These are phyloP conservation scores for Apophysomyces variabilis DNA, from an alignment of 371 early-diverging fungal genomes.

Conservation along the genomic window DNA sequence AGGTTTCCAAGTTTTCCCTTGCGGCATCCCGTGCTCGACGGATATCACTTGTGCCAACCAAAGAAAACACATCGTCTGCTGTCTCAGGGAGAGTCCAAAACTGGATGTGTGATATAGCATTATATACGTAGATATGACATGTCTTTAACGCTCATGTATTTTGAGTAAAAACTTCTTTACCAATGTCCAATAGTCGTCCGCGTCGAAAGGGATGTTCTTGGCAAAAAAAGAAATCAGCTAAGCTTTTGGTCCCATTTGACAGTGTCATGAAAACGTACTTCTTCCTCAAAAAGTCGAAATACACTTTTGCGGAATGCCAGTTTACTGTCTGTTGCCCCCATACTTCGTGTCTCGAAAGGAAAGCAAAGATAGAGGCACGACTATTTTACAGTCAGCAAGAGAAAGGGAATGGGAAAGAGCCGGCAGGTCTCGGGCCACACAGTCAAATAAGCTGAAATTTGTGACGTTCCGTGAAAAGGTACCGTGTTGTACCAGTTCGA, in stretches of 20 bases:
- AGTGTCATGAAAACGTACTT: conserved; percentile 49
- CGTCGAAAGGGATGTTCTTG: conserved; percentile 67
- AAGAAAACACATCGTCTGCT: conserved; percentile 85
- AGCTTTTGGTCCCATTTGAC: neutral
- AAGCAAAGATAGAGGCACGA: conserved; percentile 8
- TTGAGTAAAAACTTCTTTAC: conserved; percentile 19
- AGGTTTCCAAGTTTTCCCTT: conserved; percentile 73
- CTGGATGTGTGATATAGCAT: conserved; percentile 29
- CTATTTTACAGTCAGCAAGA: neutral
- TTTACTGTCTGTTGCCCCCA: conserved; percentile 91
- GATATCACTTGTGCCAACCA: conserved; percentile 84
- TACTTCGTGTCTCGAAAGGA: conserved; percentile 27
- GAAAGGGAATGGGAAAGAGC: too few species aligned
- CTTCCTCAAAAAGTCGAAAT: conserved; percentile 79
- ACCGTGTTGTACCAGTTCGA: too few species aligned
- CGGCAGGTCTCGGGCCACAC: too few species aligned
- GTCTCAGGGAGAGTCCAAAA: conserved; percentile 83
- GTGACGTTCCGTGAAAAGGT: too few species aligned
- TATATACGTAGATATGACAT: neutral
- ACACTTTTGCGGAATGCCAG: conserved; percentile 88
- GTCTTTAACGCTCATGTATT: neutral
- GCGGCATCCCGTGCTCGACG: conserved; percentile 75
- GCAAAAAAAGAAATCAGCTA: neutral
- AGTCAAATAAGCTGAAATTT: too few species aligned
- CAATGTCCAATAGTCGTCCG: conserved; percentile 73